Evolutionary conservation across 1,139 yeast species (phyloP), one percentile per base, ranked within the genome.

Genomic region (Hansenula sp.): DNA sequence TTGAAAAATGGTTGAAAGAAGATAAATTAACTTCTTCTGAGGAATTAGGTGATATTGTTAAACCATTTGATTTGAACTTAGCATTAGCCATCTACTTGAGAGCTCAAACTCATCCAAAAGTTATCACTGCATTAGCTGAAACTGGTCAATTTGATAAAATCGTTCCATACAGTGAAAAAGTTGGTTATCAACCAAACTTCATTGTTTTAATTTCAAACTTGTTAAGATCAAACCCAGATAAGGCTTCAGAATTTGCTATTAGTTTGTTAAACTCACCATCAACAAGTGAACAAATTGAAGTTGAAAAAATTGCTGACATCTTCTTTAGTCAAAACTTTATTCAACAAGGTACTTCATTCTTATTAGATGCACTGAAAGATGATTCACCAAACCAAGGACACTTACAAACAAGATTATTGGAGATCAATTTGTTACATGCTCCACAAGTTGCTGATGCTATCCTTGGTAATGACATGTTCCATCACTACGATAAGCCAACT

Each of bases 381-480:
- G 96, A 94, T 65, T 75, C 82, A 33, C 97, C 98, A 39, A 87
- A 92, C 47, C 96, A 92, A 60, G 97, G 97, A 16, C 96, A 89
- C 58, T 73, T 94, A 60, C 98, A 94, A 73, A 94, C 98, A 14
- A 81, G 95, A 59, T 81, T 94, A 40, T 77, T 94, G 55, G 98
- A 94, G 66, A 89, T 87, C 53, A 94, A 94, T 64, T 73, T 94
- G 61, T 66, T 87, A 61, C 95, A 90, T 61, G 98, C 98, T 11
- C 99, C 99, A 38, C 98, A 94, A 73, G 98, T 94, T 43, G 99
- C 98, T 33, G 98, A 94, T 67, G 99, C 99, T 17, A 94, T 92
- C 52, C 75, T 92, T 59, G 97, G 97, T 45, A 92, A 92, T 65
- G 82, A 83, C 47, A 90, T 92, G 89, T 94, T 94, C 68, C 81